phyloP scores from a whole-genome alignment of 306 rosid genomes.

The Casuarina glauca region DNA sequence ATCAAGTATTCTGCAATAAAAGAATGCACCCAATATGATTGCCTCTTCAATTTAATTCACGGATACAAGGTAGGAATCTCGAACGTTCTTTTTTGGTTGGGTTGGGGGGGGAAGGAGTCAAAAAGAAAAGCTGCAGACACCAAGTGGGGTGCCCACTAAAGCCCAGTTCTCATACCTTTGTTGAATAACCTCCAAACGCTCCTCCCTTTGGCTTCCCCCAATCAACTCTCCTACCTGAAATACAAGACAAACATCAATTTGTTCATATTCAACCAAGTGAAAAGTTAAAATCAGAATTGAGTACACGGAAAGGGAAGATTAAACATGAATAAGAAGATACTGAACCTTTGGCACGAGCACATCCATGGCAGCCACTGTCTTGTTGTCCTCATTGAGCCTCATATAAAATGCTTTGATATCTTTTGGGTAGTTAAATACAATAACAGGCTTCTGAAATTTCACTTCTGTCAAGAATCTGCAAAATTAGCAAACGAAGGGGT shows the following conservation, averaged over 20 bases:
- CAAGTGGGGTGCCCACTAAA: neutral
- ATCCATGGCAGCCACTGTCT: constrained; percentile 99
- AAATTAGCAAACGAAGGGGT: constrained; percentile 15
- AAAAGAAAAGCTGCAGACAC: neutral
- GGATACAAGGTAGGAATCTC: neutral
- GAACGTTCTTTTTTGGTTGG: neutral
- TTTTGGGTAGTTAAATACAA: constrained; percentile 89
- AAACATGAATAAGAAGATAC: neutral
- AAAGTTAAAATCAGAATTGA: neutral
- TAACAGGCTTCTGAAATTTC: constrained; percentile 83
- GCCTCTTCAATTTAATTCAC: neutral
- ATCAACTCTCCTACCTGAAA: constrained; percentile 91
- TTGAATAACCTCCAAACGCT: constrained; percentile 70
- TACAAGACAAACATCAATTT: neutral
- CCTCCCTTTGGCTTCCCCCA: constrained; percentile 98
- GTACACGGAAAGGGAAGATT: constrained; percentile 1
- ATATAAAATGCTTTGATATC: constrained; percentile 97
- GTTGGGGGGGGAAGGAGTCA: neutral
- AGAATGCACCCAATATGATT: neutral
- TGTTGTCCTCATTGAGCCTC: constrained; percentile 84
- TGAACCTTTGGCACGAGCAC: constrained; percentile 93
- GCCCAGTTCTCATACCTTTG: constrained; percentile 46
- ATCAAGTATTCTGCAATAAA: constrained; percentile 66
- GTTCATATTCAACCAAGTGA: constrained; percentile 3
- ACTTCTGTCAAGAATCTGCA: constrained; percentile 90